These are phyloP conservation scores for Nadsonia commutata DNA, from an alignment of 1,139 yeast species.

Conservation along the genomic window DNA sequence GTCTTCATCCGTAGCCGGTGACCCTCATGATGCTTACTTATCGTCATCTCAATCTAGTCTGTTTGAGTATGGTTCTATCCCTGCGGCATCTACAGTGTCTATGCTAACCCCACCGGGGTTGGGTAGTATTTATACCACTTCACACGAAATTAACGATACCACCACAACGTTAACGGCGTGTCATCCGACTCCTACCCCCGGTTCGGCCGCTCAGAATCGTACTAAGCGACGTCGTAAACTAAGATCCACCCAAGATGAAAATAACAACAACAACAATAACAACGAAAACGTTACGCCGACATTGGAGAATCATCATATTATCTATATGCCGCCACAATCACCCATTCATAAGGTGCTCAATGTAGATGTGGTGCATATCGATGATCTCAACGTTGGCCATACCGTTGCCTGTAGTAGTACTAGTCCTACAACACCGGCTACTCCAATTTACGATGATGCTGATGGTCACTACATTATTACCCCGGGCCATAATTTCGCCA, in stretches of 20 bases:
- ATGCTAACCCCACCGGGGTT: background rate
- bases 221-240: background rate
- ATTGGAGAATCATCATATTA: too few species aligned
- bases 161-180: background rate
- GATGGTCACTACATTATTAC: slow-evolving; percentile 27
- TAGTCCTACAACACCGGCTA: slow-evolving; percentile 11
- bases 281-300: too few species aligned
- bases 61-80: background rate
- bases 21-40: background rate
- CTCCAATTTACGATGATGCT: slow-evolving; percentile 19
- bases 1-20: background rate
- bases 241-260: background rate
- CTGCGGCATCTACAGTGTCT: background rate
- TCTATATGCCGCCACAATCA: slow-evolving; percentile 7
- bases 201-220: background rate
- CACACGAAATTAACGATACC: background rate
- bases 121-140: background rate
- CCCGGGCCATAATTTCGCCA: slow-evolving; percentile 22
- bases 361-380: slow-evolving; percentile 5
- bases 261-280: background rate
- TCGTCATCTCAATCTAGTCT: slow-evolving; percentile 1
- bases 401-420: slow-evolving; percentile 17
- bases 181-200: background rate
- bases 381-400: slow-evolving; percentile 17
- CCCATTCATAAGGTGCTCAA: slow-evolving; percentile 4